phyloP scores from a whole-genome alignment of 768 basidiomycete genomes.

The Peribolospora baueri region DNA sequence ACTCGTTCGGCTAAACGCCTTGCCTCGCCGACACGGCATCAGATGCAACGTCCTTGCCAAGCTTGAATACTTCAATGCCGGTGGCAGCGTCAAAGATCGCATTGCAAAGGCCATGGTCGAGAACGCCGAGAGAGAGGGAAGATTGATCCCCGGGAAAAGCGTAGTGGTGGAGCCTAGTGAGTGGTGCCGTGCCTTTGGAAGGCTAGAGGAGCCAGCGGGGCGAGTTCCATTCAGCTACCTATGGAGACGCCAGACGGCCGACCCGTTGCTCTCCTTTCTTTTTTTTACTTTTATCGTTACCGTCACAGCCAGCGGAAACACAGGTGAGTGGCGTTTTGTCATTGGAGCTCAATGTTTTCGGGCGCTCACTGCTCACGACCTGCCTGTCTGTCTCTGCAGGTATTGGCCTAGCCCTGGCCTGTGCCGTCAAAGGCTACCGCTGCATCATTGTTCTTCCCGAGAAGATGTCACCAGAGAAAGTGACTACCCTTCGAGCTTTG shows the following conservation, averaged over 20 bases:
- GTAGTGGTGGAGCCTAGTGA: constrained; percentile 71
- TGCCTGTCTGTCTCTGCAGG: constrained; percentile 24
- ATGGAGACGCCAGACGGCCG: too few relatives aligned
- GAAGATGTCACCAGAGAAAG: constrained; percentile 96
- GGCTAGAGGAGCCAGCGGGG: neutral
- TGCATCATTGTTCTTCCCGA: constrained; percentile 48
- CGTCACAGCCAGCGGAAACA: constrained; percentile 46
- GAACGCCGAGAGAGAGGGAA: constrained; percentile 70
- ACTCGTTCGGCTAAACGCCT: too few relatives aligned
- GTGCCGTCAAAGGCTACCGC: constrained; percentile 53
- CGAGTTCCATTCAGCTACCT: neutral
- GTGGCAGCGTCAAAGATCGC: constrained; percentile 85
- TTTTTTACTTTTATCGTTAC: too few relatives aligned
- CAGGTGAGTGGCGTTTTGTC: constrained; percentile 32
- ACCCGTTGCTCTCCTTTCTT: too few relatives aligned
- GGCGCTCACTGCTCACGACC: neutral
- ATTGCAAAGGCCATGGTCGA: constrained; percentile 83
- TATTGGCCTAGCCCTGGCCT: constrained; percentile 77
- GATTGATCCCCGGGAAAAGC: constrained; percentile 60
- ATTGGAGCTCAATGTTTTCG: too few relatives aligned
- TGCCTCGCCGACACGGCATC: too few relatives aligned
- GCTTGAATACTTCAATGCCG: constrained; percentile 67
- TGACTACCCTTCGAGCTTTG: constrained; percentile 65
- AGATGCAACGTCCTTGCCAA: constrained; percentile 32
- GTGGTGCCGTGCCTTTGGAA: constrained; percentile 7